phyloP scores from a whole-genome alignment of 345 rosid genomes.

The Barbarea vulgaris region DNA sequence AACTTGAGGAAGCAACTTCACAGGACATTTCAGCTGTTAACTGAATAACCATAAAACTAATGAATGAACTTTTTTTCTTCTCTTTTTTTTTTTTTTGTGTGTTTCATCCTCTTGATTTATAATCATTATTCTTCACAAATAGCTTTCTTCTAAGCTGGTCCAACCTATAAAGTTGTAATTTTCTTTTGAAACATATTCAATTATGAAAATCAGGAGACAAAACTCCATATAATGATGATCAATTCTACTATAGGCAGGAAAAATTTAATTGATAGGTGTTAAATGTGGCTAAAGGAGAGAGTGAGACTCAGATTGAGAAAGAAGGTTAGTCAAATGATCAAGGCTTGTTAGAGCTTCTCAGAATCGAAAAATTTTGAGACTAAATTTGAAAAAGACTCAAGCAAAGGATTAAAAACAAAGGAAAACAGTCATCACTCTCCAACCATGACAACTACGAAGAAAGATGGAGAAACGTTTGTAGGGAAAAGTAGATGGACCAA shows the following conservation, averaged over 20 bases:
- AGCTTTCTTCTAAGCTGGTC: neutral
- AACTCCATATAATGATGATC: neutral
- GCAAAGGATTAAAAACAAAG: neutral
- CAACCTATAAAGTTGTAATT: neutral
- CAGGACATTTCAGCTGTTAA: conserved; percentile 11
- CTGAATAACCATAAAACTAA: conserved; percentile 3
- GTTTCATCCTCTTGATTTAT: neutral
- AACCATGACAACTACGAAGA: neutral
- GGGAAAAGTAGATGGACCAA: neutral
- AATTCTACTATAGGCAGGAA: neutral
- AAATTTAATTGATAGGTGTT: neutral
- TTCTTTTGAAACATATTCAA: neutral
- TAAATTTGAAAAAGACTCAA: neutral
- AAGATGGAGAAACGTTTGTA: neutral
- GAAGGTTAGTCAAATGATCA: neutral
- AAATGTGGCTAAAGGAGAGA: neutral
- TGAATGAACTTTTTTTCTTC: neutral
- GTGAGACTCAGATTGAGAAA: neutral
- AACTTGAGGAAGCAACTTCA: conserved; percentile 59
- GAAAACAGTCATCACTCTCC: neutral
- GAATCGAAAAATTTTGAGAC: neutral
- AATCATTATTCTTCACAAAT: neutral
- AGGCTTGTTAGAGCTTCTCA: neutral
- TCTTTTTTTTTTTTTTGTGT: neutral
- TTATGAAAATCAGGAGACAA: neutral